Evolutionary conservation across 164 flowering plant genomes (phyloP).

Genomic region (Buxus sempervirens): DNA sequence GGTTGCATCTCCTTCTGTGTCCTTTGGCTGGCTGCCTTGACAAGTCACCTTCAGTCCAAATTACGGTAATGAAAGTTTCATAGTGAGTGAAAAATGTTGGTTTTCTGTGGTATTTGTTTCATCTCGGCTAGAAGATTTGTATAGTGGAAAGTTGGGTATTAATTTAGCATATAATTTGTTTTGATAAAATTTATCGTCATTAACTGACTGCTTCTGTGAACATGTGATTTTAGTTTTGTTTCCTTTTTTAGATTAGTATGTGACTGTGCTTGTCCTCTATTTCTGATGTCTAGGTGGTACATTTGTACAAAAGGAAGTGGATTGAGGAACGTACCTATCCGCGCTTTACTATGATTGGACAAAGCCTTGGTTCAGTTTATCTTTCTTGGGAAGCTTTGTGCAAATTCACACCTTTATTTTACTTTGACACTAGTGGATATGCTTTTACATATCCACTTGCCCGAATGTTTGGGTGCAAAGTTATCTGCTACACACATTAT

Average conservation of each 20-base stretch:
- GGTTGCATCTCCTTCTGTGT: background rate
- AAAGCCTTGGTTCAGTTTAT: conserved; percentile 86
- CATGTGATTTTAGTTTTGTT: background rate
- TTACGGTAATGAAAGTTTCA: background rate
- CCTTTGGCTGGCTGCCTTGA: background rate
- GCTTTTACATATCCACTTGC: conserved; percentile 96
- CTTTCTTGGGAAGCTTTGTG: conserved; percentile 89
- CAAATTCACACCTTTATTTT: conserved; percentile 70
- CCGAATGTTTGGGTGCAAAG: conserved; percentile 86
- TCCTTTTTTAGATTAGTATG: conserved; percentile 1
- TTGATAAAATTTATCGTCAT: background rate
- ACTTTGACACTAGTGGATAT: conserved; percentile 91
- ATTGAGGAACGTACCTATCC: conserved; percentile 87
- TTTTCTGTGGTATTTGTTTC: background rate
- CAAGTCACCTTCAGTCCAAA: background rate
- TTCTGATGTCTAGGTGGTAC: conserved; percentile 59
- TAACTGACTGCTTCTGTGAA: background rate
- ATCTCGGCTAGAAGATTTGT: background rate
- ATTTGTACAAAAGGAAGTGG: conserved; percentile 79
- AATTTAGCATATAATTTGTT: background rate
- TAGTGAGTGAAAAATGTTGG: background rate
- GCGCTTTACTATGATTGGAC: conserved; percentile 92
- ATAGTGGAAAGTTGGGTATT: background rate
- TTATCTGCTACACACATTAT: conserved; percentile 89
- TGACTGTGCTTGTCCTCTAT: background rate